Base-by-base conservation (phyloP, 1,139 yeast species). In the Pichia sp. region DNA sequence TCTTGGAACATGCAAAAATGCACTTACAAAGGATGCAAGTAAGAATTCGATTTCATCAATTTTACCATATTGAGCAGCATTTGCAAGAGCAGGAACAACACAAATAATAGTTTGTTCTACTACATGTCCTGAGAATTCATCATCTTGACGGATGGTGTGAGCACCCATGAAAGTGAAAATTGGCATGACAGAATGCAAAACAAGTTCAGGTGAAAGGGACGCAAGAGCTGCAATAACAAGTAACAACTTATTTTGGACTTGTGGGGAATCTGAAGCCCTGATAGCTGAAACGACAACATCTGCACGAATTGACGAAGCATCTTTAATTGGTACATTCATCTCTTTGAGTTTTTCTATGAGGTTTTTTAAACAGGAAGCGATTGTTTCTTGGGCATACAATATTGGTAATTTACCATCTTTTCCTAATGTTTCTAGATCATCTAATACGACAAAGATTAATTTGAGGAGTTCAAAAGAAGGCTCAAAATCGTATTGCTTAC, bases 101-200 rank as follows among this genome's bases (percentile, higher is more conserved):
- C 87, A 85, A 16, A 88, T 76, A 53, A 93, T 87, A 2, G 99
- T 93, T 68, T 90, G 95, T 66, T 91, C 96, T 60, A 95, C 90
- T 43, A 93, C 97, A 61, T 88, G 87, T 47, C 87, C 87, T 1
- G 97, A 89, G 68, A 89, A 92, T 66, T 91, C 97, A 69, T 93
- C 98, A 70, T 93, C 99, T 73, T 93, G 97, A 67, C 97, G 86
- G 52, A 95, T 82, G 12, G 98, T 91, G 65, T 91, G 96, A 33
- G 98, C 96, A 55, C 99, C 99, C 99, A 93, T 93, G 66, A 93
- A 95, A 0, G 99, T 95, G 75, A 93, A 93, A 54, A 93, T 92
- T 17, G 99, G 99, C 99, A 93, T 93, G 14, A 95, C 96, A 3
- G 97, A 88, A 72, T 95, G 98, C 60, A 95, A 76, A 42, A 93